Evolutionary conservation across 306 rosid genomes (phyloP).

Genomic region (Vachellia pachyceras): DNA sequence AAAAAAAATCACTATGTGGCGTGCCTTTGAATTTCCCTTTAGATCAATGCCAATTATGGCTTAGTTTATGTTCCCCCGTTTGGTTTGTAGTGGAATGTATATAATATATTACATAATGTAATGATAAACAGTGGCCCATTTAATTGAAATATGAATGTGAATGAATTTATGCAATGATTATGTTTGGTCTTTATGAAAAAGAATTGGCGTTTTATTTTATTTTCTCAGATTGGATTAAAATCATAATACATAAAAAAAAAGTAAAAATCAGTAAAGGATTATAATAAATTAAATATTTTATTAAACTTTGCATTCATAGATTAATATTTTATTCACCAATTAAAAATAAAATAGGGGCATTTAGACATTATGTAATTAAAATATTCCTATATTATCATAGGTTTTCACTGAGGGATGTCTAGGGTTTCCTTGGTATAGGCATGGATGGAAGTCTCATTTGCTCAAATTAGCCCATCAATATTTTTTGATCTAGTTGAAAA

Average conservation of each 20-base stretch:
- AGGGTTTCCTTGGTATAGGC: background rate
- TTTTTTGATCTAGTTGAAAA: too few species aligned
- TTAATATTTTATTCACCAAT: too few species aligned
- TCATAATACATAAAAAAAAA: background rate
- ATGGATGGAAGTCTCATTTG: background rate
- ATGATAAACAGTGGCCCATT: conserved; percentile 19
- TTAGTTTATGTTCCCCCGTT: background rate
- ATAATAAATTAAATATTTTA: background rate
- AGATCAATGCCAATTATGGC: conserved; percentile 19
- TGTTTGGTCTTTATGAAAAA: background rate
- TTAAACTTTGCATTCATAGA: background rate
- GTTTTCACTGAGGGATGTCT: background rate
- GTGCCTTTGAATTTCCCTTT: background rate
- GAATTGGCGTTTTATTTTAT: background rate
- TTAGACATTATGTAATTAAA: background rate
- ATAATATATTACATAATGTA: background rate
- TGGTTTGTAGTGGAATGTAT: background rate
- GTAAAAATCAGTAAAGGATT: too few species aligned
- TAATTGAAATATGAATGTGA: background rate
- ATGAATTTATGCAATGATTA: background rate
- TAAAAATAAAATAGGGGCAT: background rate
- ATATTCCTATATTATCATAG: background rate
- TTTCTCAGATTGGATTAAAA: background rate
- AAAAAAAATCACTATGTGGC: background rate
- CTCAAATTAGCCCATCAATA: too few species aligned